Percentiles rank a stretch among this genome's conserved stretches.
phyloP scores from a whole-genome alignment of 805 yeast genomes.

The Blastobotrys parvus region DNA sequence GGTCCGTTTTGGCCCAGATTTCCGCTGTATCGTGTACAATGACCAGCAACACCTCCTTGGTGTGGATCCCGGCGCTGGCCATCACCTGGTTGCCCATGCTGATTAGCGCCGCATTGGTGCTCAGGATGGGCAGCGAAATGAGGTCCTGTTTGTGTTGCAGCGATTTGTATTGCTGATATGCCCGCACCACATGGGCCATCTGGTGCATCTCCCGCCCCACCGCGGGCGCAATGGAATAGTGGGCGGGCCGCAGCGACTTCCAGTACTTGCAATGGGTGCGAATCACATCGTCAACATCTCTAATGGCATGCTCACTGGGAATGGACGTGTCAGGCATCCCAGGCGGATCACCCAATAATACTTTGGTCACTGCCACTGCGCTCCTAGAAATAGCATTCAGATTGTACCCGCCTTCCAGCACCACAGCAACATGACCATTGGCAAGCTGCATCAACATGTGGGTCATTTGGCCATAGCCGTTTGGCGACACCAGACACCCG shows the following conservation, averaged over 20 bases:
- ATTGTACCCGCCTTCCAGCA: conserved; percentile 94
- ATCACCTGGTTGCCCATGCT: conserved; percentile 56
- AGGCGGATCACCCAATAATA: conserved; percentile 91
- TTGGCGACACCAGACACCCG: conserved; percentile 91
- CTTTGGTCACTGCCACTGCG: conserved; percentile 88
- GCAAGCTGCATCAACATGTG: conserved; percentile 83
- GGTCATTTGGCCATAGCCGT: conserved; percentile 95
- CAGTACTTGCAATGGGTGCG: conserved; percentile 78
- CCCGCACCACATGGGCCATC: conserved; percentile 58
- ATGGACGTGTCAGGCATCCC: conserved; percentile 56
- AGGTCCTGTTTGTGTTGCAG: conserved; percentile 45
- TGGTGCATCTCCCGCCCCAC: conserved; percentile 5
- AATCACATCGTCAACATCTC: conserved; percentile 72
- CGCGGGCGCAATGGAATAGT: conserved; percentile 5
- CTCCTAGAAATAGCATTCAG: conserved; percentile 83
- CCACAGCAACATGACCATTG: conserved; percentile 79
- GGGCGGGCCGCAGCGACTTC: conserved; percentile 63
- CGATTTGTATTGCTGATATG: conserved; percentile 50
- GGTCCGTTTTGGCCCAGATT: conserved; percentile 80
- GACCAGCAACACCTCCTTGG: conserved; percentile 52
- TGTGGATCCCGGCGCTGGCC: conserved; percentile 60
- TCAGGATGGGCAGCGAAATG: conserved; percentile 55
- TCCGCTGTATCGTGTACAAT: conserved; percentile 88
- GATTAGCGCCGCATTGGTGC: conserved; percentile 11
- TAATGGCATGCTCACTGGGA: conserved; percentile 71